Percentiles rank a stretch among this genome's conserved stretches.
Conservation (phyloP, 257 asterid species). For the Marsdenia floribunda region DNA sequence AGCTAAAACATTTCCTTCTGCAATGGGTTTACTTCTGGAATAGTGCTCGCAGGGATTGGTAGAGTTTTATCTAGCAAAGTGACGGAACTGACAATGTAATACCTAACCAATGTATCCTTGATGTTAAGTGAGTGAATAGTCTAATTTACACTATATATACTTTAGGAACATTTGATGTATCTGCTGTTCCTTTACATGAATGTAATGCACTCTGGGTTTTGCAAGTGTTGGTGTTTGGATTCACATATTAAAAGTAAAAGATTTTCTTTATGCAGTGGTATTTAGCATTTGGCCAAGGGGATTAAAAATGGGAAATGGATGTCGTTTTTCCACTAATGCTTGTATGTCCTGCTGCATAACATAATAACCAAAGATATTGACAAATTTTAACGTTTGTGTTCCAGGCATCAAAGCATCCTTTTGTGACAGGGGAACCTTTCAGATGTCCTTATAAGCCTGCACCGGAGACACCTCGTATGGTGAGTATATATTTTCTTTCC, state of each 20-base stretch:
- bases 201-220: neutral
- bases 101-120: too few relatives aligned
- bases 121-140: neutral
- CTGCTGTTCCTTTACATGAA: neutral
- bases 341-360: neutral
- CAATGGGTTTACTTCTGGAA: too few relatives aligned
- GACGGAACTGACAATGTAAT: too few relatives aligned
- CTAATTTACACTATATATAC: neutral
- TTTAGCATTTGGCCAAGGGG: too few relatives aligned
- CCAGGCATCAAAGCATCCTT: constrained; percentile 97
- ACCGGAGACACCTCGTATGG: constrained; percentile 91
- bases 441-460: constrained; percentile 75
- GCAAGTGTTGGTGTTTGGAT: neutral
- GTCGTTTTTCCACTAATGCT: too few relatives aligned
- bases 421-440: constrained; percentile 97
- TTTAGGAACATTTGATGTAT: neutral
- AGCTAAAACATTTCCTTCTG: too few relatives aligned
- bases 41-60: too few relatives aligned
- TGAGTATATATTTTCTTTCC: constrained; percentile 36
- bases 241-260: neutral
- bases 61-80: too few relatives aligned
- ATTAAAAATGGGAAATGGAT: too few relatives aligned
- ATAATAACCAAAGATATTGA: neutral
- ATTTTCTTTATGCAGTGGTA: neutral
- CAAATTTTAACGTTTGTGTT: constrained; percentile 17